Evolutionary conservation across 306 rosid species (phyloP).

Genomic region (Argentina anserina): DNA sequence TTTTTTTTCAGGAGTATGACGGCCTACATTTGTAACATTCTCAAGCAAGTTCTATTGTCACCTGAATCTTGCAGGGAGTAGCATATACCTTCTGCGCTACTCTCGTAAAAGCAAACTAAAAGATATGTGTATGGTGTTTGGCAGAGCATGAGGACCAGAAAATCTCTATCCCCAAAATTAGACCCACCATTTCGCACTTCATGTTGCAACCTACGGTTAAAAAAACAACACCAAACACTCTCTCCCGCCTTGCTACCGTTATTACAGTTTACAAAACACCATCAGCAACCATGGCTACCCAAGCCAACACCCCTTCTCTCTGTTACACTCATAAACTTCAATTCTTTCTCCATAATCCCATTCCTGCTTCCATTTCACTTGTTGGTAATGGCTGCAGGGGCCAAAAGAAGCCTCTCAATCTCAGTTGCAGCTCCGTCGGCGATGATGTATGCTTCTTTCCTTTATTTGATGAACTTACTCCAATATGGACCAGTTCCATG

Average conservation of each 20-base stretch:
- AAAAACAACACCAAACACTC: background rate
- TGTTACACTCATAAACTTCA: conserved; percentile 32
- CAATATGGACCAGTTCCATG: background rate
- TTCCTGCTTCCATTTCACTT: conserved; percentile 23
- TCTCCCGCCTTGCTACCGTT: conserved; percentile 16
- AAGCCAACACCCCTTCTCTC: conserved; percentile 17
- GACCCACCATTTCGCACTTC: background rate
- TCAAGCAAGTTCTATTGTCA: no score
- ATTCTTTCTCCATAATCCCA: conserved; percentile 25
- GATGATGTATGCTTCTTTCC: conserved; percentile 32
- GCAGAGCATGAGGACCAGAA: conserved; percentile 26
- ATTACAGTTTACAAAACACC: background rate
- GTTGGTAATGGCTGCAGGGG: conserved; percentile 13
- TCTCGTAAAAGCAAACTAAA: background rate
- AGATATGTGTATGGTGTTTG: background rate
- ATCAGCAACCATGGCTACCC: conserved; percentile 10
- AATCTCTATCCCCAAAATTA: conserved; percentile 24
- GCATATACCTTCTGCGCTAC: background rate
- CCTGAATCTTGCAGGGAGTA: background rate
- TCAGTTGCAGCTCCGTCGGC: conserved; percentile 45
- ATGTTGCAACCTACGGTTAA: background rate
- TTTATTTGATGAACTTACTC: background rate
- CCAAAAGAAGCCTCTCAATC: conserved; percentile 32
- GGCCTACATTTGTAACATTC: no score
- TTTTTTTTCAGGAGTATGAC: no score